These are phyloP conservation scores for Cercospora sp. DNA, from an alignment of 2,329 filamentous ascomycete genomes.

Conservation along the genomic window DNA sequence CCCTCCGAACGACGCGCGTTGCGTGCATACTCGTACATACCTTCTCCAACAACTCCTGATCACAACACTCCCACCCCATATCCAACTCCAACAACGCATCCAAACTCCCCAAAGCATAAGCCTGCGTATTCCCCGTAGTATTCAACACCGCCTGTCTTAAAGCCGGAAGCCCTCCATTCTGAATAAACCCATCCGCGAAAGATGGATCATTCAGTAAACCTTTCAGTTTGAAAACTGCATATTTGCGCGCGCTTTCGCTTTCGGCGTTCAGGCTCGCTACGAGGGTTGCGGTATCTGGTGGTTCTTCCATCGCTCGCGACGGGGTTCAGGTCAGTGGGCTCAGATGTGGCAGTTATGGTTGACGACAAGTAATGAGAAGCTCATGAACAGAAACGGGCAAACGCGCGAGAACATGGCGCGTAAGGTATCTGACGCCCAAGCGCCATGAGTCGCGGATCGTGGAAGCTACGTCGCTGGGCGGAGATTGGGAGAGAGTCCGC, in stretches of 20 bases:
- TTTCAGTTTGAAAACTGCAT: slow-evolving; percentile 98
- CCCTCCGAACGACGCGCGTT: too few species aligned
- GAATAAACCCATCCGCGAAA: slow-evolving; percentile 95
- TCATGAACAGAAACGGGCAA: slow-evolving; percentile 27
- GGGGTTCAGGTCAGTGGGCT: not conserved
- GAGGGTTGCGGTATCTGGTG: slow-evolving; percentile 38
- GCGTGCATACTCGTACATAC: slow-evolving; percentile 45
- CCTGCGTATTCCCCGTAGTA: slow-evolving; percentile 88
- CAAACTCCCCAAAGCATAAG: slow-evolving; percentile 89
- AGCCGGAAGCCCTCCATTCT: slow-evolving; percentile 78
- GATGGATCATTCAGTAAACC: slow-evolving; percentile 91
- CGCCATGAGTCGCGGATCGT: slow-evolving; percentile 16
- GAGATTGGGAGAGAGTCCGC: not conserved
- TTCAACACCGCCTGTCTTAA: slow-evolving; percentile 80
- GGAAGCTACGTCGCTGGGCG: not conserved
- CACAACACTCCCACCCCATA: slow-evolving; percentile 93
- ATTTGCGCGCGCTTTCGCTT: slow-evolving; percentile 91
- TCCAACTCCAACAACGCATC: slow-evolving; percentile 88
- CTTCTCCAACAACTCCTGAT: slow-evolving; percentile 68
- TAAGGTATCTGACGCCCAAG: not conserved
- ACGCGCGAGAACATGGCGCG: slow-evolving; percentile 29
- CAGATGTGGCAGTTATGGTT: not conserved
- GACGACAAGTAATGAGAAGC: not conserved
- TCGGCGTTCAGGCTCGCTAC: slow-evolving; percentile 61
- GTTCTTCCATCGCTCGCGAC: slow-evolving; percentile 35